Conservation (phyloP, 2,329 filamentous ascomycete species). For the Fusarium sp. region DNA sequence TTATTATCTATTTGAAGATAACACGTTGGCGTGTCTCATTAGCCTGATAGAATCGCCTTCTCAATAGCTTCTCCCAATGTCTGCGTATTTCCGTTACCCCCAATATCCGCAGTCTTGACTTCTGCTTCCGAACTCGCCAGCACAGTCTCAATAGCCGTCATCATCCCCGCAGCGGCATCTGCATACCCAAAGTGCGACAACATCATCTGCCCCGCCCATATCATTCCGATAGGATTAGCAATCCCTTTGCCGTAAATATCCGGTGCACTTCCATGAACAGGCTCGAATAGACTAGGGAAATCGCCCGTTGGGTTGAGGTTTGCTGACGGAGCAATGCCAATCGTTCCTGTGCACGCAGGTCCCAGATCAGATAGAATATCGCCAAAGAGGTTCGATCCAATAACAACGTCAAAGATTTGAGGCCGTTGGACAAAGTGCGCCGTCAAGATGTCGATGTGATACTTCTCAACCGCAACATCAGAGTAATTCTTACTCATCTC, state of each 20-base stretch:
- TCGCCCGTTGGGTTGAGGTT: constrained; percentile 70
- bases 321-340: constrained; percentile 77
- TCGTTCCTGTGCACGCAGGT: constrained; percentile 75
- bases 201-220: constrained; percentile 77
- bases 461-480: constrained; percentile 70
- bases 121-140: constrained; percentile 57
- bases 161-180: constrained; percentile 61
- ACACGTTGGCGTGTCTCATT: neutral
- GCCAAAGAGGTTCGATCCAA: constrained; percentile 71
- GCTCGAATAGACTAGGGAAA: constrained; percentile 68
- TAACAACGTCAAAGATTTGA: constrained; percentile 69
- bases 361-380: constrained; percentile 79
- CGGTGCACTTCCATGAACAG: constrained; percentile 77
- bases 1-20: neutral
- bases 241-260: constrained; percentile 80
- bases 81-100: constrained; percentile 43
- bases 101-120: constrained; percentile 48
- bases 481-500: constrained; percentile 66
- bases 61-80: constrained; percentile 37
- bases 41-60: constrained; percentile 10
- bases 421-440: constrained; percentile 71
- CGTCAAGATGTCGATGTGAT: constrained; percentile 74
- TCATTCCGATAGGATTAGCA: constrained; percentile 77
- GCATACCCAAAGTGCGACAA: constrained; percentile 41
- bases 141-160: constrained; percentile 71